Evolutionary conservation across 768 basidiomycete genomes (phyloP).

Genomic region (Phanerodontia chrysosporium): DNA sequence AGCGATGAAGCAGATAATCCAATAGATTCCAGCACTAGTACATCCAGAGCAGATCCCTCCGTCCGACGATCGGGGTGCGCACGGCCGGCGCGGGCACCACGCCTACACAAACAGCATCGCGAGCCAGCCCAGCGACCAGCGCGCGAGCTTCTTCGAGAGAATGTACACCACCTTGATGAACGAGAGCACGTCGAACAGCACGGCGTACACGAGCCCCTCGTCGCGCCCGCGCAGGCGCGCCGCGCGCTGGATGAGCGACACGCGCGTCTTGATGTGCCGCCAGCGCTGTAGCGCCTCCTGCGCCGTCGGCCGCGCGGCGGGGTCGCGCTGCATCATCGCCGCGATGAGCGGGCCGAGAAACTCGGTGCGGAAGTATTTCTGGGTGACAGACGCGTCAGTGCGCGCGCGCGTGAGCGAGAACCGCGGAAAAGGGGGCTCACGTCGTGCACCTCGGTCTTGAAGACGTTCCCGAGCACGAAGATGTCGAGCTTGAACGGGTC

Average conservation of each 20-base stretch:
- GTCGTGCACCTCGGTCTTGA: slow-evolving; percentile 5
- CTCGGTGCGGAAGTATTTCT: slow-evolving; percentile 4
- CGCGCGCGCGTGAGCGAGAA: neutral
- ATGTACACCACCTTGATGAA: neutral
- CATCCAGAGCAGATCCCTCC: too few relatives aligned
- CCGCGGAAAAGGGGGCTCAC: neutral
- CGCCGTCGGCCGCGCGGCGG: neutral
- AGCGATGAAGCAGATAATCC: too few relatives aligned
- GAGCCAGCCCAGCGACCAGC: neutral
- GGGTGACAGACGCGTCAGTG: neutral
- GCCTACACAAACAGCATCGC: neutral
- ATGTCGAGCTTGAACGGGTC: slow-evolving; percentile 30
- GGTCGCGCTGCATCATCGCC: slow-evolving; percentile 1
- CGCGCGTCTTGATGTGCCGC: neutral
- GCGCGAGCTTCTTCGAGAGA: neutral
- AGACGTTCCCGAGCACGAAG: slow-evolving; percentile 24
- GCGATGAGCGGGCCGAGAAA: slow-evolving; percentile 5
- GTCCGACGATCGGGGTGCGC: too few relatives aligned
- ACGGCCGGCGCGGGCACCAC: too few relatives aligned
- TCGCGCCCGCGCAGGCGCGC: neutral
- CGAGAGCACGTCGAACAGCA: neutral
- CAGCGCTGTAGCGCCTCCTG: neutral
- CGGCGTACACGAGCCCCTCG: neutral
- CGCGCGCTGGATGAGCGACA: neutral
- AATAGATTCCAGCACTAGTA: too few relatives aligned